Evolutionary conservation across 2,329 filamentous ascomycete genomes (phyloP).

Genomic region (Alternaria metachromatica): DNA sequence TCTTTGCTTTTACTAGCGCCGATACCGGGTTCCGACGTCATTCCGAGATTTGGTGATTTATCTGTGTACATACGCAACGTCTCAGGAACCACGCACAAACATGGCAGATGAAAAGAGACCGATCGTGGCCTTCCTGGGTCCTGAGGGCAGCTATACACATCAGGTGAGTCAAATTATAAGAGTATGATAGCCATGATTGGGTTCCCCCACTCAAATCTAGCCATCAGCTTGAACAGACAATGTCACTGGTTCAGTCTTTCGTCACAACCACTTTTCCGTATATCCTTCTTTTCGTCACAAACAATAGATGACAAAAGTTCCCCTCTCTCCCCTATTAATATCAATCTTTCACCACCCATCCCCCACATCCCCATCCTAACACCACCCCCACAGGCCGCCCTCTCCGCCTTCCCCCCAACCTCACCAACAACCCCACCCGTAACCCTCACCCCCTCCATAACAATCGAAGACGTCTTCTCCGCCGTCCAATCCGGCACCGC

Average conservation of each 20-base stretch:
- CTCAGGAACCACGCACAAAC: not conserved
- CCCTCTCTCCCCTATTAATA: not conserved
- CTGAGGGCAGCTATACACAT: conserved; percentile 71
- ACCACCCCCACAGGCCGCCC: conserved; percentile 58
- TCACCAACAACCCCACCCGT: conserved; percentile 20
- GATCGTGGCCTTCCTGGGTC: conserved; percentile 66
- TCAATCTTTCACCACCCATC: too few species aligned
- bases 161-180: conserved; percentile 58
- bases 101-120: conserved; percentile 26
- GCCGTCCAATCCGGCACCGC: conserved; percentile 72
- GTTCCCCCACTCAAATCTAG: not conserved
- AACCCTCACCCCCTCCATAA: conserved; percentile 51
- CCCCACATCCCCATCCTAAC: not conserved
- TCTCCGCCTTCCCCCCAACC: conserved; percentile 56
- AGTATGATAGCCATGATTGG: not conserved
- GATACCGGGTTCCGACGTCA: conserved; percentile 16
- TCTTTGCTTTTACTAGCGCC: conserved; percentile 5
- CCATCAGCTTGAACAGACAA: not conserved
- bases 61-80: not conserved
- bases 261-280: not conserved
- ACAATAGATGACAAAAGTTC: not conserved
- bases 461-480: conserved; percentile 75
- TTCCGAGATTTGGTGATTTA: conserved; percentile 6
- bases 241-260: not conserved
- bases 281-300: not conserved